Conservation (phyloP, 2,329 filamentous ascomycete species). For the Hirsutella minnesotensis region DNA sequence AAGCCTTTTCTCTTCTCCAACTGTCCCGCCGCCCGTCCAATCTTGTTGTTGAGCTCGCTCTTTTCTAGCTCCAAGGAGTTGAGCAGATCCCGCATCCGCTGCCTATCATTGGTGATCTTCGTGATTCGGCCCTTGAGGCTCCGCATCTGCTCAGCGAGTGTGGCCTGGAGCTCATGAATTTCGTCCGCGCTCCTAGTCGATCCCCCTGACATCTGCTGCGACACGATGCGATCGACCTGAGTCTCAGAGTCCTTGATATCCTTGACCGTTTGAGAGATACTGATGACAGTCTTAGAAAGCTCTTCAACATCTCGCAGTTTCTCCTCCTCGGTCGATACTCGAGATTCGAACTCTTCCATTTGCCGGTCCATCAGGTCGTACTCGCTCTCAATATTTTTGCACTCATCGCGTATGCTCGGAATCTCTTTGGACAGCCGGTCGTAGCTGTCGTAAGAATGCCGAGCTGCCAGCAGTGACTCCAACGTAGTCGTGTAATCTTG, state of each 20-base stretch:
- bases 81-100: slow-evolving; percentile 57
- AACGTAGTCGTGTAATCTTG: slow-evolving; percentile 37
- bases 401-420: slow-evolving; percentile 53
- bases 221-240: slow-evolving; percentile 64
- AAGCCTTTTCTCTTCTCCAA: slow-evolving; percentile 72
- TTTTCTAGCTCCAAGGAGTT: slow-evolving; percentile 64
- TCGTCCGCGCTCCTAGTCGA: slow-evolving; percentile 64
- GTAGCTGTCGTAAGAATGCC: slow-evolving; percentile 63
- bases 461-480: slow-evolving; percentile 48
- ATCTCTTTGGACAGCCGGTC: slow-evolving; percentile 60
- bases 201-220: slow-evolving; percentile 60
- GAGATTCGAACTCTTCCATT: slow-evolving; percentile 56
- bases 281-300: slow-evolving; percentile 62
- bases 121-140: slow-evolving; percentile 49
- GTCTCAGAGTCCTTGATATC: slow-evolving; percentile 61
- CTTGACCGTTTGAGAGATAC: slow-evolving; percentile 58
- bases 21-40: slow-evolving; percentile 59
- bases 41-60: slow-evolving; percentile 61
- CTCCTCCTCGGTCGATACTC: slow-evolving; percentile 51
- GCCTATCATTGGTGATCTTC: slow-evolving; percentile 57
- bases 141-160: slow-evolving; percentile 55
- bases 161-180: slow-evolving; percentile 65
- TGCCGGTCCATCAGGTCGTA: slow-evolving; percentile 46
- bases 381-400: slow-evolving; percentile 49
- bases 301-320: slow-evolving; percentile 63